Evolutionary conservation across 2,329 filamentous ascomycete species (phyloP), one percentile per base, ranked within the genome.

Genomic region (Botrytis porri): DNA sequence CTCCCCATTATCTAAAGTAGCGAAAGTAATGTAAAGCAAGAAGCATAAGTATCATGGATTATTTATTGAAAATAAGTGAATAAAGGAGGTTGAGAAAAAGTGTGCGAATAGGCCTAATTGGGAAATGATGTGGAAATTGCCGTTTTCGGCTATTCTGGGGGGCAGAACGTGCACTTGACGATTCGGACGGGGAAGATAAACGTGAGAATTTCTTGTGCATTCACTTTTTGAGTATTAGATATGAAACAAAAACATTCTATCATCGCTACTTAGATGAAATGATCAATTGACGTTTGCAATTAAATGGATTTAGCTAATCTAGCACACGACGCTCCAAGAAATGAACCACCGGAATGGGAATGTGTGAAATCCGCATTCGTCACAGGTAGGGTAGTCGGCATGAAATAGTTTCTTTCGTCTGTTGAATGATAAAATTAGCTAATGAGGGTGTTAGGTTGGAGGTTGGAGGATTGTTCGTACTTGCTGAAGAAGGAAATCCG

Each of bases 101-200:
- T 16, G 10, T 32, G 16, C 3, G 2, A 41, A 41, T n/a, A 57
- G 10, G 22, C n/a, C 48, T 32, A 43, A 69, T 69, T 18, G 7
- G 65, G 65, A 69, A 69, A 41, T 18, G 8, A 32, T 37, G n/a
- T 69, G 48, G 35, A 57, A 57, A 57, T 48, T 37, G 41, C 29
- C 43, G 69, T 18, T 48, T 64, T 45, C 69, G 69, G 41, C 32
- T 70, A 51, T 48, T 64, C 51, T 62, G 41, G 43, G 54, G 59
- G 39, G 41, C 48, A 32, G 60, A 51, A 63, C 64, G n/a, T 39
- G 60, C 57, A 64, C 32, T 10, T 20, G 29, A 51, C 18, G 1
- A 64, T 43, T 25, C 20, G 6, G 1, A 70, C 14, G 39, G 20
- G 59, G 32, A 48, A 39, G 32, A 45, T 22, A 32, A 57, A 32